phyloP scores from a whole-genome alignment of 2,329 filamentous ascomycete genomes.

The Claviceps africana region DNA sequence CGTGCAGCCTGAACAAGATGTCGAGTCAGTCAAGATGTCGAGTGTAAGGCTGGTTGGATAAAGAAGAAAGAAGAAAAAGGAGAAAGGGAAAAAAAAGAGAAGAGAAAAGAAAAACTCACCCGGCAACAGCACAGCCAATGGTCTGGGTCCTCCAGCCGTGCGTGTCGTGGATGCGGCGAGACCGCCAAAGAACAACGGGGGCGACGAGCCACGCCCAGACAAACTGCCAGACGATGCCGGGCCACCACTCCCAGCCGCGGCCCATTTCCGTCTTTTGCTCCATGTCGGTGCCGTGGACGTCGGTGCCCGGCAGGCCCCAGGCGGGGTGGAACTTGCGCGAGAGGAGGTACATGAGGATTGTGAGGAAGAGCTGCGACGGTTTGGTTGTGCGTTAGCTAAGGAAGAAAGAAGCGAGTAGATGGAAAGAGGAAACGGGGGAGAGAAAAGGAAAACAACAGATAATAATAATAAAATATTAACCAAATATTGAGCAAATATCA shows the following conservation, averaged over 20 bases:
- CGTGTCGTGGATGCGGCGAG: constrained; percentile 47
- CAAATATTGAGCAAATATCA: too few species aligned
- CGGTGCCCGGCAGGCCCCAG: constrained; percentile 46
- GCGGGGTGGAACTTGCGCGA: constrained; percentile 26
- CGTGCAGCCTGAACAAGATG: constrained; percentile 33
- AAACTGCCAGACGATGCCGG: constrained; percentile 46
- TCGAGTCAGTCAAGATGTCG: background rate
- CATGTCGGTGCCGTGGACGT: constrained; percentile 34
- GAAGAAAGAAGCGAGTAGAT: too few species aligned
- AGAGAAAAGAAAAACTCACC: constrained; percentile 15
- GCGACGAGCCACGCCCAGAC: constrained; percentile 43
- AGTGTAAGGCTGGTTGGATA: too few species aligned
- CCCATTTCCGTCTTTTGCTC: constrained; percentile 30
- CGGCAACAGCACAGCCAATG: constrained; percentile 31
- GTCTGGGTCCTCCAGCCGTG: constrained; percentile 52
- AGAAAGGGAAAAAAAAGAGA: background rate
- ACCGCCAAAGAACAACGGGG: constrained; percentile 33
- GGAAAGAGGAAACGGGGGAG: too few species aligned
- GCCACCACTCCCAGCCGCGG: constrained; percentile 52
- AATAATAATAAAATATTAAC: too few species aligned
- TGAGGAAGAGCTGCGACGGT: constrained; percentile 37
- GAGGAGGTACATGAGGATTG: constrained; percentile 43
- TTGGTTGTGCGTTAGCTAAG: too few species aligned
- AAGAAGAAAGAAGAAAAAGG: too few species aligned
- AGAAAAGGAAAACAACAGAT: too few species aligned